Evolutionary conservation across 177 flowering plant species (phyloP), one percentile per base, ranked within the genome.

Genomic region (Telopea speciosissima): DNA sequence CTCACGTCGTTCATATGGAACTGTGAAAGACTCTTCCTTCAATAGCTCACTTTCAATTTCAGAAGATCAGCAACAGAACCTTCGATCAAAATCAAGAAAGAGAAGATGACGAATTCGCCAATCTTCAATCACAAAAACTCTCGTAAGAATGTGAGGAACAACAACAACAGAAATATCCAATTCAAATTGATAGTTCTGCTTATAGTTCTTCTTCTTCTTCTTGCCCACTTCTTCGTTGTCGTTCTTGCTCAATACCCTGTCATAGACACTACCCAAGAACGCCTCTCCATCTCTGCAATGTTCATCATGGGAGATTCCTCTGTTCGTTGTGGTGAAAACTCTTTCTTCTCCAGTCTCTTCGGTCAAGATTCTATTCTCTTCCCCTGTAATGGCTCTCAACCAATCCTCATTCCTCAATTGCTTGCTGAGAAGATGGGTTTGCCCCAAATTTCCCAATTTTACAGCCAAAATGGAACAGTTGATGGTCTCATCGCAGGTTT

Each of bases 231-330:
- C 25, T 4, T 68, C 31, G 26, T 17, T 36, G 28, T 33, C 9
- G 73, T n/a, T 71, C 24, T 44, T 24, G 36, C 60, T 2, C 65
- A 25, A 25, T 61, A 49, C 45, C 25, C 67, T 23, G 21, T 25
- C 45, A 17, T 62, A 3, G 63, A 68, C 45, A 6, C 70, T 22
- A 44, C 31, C 9, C 31, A 62, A 4, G 28, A 65, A 26, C 24
- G 24, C 8, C 66, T 69, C 16, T 40, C 77, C 7, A 72, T 75
- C n/a, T 72, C 86, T 8, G 86, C 88, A 1, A 28, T 91, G 73
- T 88, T 79, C 69, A 71, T 88, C 16, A 36, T 91, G 70, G 97
- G 95, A 0, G 97, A 91, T 63, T 91, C 95, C 23, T 87, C 94
- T 2, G 97, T 90, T 22, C 88, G 83, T 74, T 91, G 97, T 70